These are phyloP conservation scores for Leccinum boreale DNA, from an alignment of 768 basidiomycete species.

Conservation along the genomic window DNA sequence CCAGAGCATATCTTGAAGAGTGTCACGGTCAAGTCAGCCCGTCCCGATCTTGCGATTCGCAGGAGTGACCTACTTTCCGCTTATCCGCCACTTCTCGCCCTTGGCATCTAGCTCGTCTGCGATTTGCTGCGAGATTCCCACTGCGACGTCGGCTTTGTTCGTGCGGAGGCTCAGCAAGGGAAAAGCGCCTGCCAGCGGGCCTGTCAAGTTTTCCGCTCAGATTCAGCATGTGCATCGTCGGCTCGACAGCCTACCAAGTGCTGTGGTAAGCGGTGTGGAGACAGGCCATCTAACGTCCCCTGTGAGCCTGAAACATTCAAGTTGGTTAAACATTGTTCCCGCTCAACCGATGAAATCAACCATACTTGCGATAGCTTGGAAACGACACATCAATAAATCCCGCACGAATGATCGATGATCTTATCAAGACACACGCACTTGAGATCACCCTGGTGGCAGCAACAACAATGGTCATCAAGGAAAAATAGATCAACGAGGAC, in stretches of 20 bases:
- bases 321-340: slow-evolving; percentile 1
- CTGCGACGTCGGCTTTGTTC: slow-evolving; percentile 93
- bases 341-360: not conserved
- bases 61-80: slow-evolving; percentile 57
- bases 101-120: slow-evolving; percentile 65
- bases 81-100: slow-evolving; percentile 72
- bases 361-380: slow-evolving; percentile 79
- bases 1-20: slow-evolving; percentile 26
- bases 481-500: not conserved
- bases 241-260: slow-evolving; percentile 51
- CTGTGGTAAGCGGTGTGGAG: slow-evolving; percentile 68
- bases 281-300: slow-evolving; percentile 89
- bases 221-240: not conserved
- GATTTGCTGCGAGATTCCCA: slow-evolving; percentile 65
- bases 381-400: slow-evolving; percentile 2
- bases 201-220: slow-evolving; percentile 33
- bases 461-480: not conserved
- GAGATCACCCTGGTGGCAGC: slow-evolving; percentile 67
- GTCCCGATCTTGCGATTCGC: not conserved
- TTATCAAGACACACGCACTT: slow-evolving; percentile 57
- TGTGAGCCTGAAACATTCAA: slow-evolving; percentile 57
- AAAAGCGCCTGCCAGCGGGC: slow-evolving; percentile 76
- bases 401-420: not conserved
- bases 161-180: slow-evolving; percentile 84
- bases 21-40: not conserved